Evolutionary conservation across 2,329 filamentous ascomycete species (phyloP).

Genomic region (Verticillium alfalfae): DNA sequence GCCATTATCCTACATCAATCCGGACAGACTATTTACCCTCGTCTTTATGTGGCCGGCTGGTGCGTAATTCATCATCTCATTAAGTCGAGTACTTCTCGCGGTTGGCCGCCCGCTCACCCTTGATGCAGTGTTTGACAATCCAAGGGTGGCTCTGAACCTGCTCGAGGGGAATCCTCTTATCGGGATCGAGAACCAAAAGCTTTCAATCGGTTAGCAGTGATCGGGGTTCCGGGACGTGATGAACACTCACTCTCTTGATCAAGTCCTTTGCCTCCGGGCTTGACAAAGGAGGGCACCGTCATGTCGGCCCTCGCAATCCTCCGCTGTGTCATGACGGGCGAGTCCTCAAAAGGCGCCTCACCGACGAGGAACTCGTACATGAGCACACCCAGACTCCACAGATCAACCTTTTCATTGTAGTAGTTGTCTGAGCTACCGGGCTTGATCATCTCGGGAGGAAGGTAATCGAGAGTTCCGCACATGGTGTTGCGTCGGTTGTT

Average conservation of each 20-base stretch:
- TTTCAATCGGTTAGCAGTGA: slow-evolving; percentile 25
- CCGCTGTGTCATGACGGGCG: slow-evolving; percentile 86
- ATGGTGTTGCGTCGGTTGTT: slow-evolving; percentile 91
- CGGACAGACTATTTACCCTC: background rate
- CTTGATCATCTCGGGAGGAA: slow-evolving; percentile 96
- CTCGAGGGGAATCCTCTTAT: slow-evolving; percentile 86
- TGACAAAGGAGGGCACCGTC: slow-evolving; percentile 86
- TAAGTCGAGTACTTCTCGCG: slow-evolving; percentile 37
- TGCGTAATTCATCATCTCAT: slow-evolving; percentile 12
- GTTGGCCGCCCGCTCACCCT: slow-evolving; percentile 48
- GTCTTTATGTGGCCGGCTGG: slow-evolving; percentile 4
- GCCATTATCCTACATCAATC: slow-evolving; percentile 12
- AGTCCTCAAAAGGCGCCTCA: slow-evolving; percentile 95
- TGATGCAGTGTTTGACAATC: slow-evolving; percentile 91
- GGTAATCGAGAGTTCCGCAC: slow-evolving; percentile 95
- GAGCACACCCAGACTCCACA: slow-evolving; percentile 92
- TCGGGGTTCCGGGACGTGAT: background rate
- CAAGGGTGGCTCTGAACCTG: slow-evolving; percentile 87
- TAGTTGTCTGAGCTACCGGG: slow-evolving; percentile 75
- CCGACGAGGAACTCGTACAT: slow-evolving; percentile 96
- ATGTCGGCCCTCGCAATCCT: slow-evolving; percentile 87
- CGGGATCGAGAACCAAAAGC: slow-evolving; percentile 87
- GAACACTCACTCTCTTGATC: slow-evolving; percentile 71
- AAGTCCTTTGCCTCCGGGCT: slow-evolving; percentile 86
- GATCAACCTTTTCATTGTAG: slow-evolving; percentile 91